These are phyloP conservation scores for Hypoxylon sp. DNA, from an alignment of 2,329 filamentous ascomycete genomes.

Conservation along the genomic window DNA sequence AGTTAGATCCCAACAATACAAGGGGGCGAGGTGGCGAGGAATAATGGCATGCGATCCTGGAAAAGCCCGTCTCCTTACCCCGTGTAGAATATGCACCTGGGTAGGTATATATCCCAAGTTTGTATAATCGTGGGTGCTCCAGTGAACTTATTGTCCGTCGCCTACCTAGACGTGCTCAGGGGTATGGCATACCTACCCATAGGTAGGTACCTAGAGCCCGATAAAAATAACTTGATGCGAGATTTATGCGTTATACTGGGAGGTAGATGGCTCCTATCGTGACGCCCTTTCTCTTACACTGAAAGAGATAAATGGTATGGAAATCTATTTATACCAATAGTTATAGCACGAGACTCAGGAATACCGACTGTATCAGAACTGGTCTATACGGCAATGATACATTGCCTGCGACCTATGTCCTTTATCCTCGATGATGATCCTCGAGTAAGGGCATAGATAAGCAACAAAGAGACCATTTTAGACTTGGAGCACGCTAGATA, in stretches of 20 bases:
- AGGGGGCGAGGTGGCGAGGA: no score
- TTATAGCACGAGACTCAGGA: neutral
- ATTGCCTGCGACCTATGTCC: neutral
- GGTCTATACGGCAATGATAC: neutral
- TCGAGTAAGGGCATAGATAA: neutral
- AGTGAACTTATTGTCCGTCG: neutral
- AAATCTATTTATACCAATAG: conserved; percentile 2
- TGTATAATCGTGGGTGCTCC: no score
- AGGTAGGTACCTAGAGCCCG: neutral
- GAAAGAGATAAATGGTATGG: neutral
- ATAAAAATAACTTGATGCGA: neutral
- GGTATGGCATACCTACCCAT: neutral
- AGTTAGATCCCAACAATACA: neutral
- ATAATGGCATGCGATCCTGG: no score
- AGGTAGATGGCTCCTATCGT: neutral
- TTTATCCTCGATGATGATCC: conserved; percentile 14
- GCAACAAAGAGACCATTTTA: conserved; percentile 16
- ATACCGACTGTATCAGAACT: neutral
- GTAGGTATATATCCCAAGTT: no score
- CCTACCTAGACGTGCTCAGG: neutral
- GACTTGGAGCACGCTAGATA: neutral
- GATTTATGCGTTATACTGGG: conserved; percentile 6
- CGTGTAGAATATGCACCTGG: no score
- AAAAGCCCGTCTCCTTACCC: no score
- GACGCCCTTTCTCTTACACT: conserved; percentile 4